Conservation (phyloP, 2,329 filamentous ascomycete genomes). For the Pestalotiopsis sp. region DNA sequence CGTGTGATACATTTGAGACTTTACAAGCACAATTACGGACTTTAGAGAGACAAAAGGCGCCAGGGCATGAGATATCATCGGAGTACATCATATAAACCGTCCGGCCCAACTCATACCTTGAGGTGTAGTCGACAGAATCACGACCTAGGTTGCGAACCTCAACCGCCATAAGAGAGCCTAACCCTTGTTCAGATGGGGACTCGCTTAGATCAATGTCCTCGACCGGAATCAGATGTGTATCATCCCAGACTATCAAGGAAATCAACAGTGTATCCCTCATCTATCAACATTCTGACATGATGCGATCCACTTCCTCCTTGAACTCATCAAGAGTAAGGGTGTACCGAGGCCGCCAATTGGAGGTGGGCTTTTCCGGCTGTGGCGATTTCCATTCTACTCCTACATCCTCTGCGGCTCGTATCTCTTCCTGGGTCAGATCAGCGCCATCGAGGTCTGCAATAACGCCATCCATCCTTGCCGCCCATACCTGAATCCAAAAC, state of each 20-base stretch:
- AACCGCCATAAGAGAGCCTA: too few relatives aligned
- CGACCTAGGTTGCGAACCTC: too few relatives aligned
- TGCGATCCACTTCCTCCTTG: background rate
- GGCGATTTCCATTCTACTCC: background rate
- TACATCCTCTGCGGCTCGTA: background rate
- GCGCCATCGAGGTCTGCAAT: background rate
- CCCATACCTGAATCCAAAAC: background rate
- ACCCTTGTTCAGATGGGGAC: too few relatives aligned
- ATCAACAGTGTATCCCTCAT: background rate
- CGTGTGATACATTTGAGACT: too few relatives aligned
- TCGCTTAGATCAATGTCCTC: too few relatives aligned
- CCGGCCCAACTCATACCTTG: too few relatives aligned
- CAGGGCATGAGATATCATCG: too few relatives aligned
- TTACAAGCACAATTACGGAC: background rate
- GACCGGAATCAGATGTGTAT: background rate
- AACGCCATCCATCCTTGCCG: background rate
- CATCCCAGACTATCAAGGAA: background rate
- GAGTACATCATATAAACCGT: too few relatives aligned
- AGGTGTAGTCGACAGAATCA: too few relatives aligned
- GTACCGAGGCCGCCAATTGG: background rate
- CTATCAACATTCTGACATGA: background rate
- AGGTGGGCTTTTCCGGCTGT: background rate
- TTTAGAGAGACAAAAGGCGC: background rate
- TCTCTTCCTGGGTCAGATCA: background rate
- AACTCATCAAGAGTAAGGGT: background rate